Base-by-base conservation (phyloP, 2,329 filamentous ascomycete genomes). In the Fusarium sp. region DNA sequence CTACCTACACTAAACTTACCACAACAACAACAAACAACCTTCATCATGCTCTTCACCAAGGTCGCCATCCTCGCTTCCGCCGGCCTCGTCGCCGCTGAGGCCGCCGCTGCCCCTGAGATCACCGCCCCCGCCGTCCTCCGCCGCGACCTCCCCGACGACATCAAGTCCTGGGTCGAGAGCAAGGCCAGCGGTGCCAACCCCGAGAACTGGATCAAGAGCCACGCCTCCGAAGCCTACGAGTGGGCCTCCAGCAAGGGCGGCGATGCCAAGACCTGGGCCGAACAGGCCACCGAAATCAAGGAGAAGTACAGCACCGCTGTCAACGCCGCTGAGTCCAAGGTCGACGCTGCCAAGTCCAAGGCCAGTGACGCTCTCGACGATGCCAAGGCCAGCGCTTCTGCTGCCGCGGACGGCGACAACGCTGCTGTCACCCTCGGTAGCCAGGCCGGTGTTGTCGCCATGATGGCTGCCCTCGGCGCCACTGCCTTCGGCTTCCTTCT, bases 41-140 rank as follows among this genome's bases (percentile, higher is more conserved):
- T 19, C 59, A 64, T 22, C 20, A 74, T 74, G 72, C 72, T 46
- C 33, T 74, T 69, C 71, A 58, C 61, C 47, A 72, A 75, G 61
- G 28, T 73, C 62, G 44, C 61, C 19, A 45, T 75, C 14, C 55
- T 75, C 45, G 49, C 73, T 15, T 26, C 58, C 19, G 72, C 71
- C 40, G 56, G 67, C 57, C 47, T 73, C 43, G 71, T 56, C 39
- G 72, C 72, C 39, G 72, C 57, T 30, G 45, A 55, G 11, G 7
- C 48, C 39, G 51, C 58, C 39, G 51, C 58, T 20, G 6, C 56
- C 11, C 56, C 64, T 20, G 35, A 58, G 6, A 62, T 70, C 65
- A 73, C 71, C 4, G 33, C 54, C 2, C 46, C 57, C 7, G 59
- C 70, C 14, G 54, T 57, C 22, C 57, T 58, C 43, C 40, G 30